phyloP scores from a whole-genome alignment of 2,329 filamentous ascomycete genomes.

The Botrytis fragariae region DNA sequence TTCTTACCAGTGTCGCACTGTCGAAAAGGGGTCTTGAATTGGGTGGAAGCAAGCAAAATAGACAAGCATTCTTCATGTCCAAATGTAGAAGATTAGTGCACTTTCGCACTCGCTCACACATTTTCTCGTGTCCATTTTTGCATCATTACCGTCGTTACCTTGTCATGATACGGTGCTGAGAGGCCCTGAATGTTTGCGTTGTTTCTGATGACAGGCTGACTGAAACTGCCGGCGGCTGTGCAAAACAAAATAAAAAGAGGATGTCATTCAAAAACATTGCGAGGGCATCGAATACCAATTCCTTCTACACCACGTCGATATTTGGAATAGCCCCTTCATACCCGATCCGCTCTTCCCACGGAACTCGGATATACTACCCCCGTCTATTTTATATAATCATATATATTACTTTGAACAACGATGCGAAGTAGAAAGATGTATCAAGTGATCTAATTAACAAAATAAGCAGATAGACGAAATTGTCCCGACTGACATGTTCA shows the following conservation, averaged over 20 bases:
- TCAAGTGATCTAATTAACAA: conserved; percentile 2
- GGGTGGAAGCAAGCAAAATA: conserved; percentile 14
- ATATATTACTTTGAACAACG: background rate
- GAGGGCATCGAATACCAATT: background rate
- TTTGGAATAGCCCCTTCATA: conserved; percentile 9
- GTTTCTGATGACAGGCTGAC: conserved; percentile 17
- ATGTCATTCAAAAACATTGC: background rate
- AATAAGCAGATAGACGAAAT: background rate
- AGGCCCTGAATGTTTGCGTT: conserved; percentile 10
- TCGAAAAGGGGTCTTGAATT: background rate
- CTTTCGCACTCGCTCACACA: background rate
- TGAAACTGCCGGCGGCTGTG: conserved; percentile 21
- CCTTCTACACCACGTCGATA: background rate
- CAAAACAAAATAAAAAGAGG: background rate
- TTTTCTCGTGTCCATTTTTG: conserved; percentile 31
- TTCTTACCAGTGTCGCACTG: conserved; percentile 21
- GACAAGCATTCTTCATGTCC: conserved; percentile 8
- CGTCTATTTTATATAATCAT: background rate
- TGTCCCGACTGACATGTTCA: background rate
- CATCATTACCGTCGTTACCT: conserved; percentile 10
- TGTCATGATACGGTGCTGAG: background rate
- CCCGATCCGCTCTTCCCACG: background rate
- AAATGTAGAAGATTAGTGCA: conserved; percentile 8
- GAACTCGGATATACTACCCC: conserved; percentile 6
- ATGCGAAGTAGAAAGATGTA: conserved; percentile 8